Evolutionary conservation across 805 yeast species (phyloP).

Genomic region (Saccharomycopsis selenospora): DNA sequence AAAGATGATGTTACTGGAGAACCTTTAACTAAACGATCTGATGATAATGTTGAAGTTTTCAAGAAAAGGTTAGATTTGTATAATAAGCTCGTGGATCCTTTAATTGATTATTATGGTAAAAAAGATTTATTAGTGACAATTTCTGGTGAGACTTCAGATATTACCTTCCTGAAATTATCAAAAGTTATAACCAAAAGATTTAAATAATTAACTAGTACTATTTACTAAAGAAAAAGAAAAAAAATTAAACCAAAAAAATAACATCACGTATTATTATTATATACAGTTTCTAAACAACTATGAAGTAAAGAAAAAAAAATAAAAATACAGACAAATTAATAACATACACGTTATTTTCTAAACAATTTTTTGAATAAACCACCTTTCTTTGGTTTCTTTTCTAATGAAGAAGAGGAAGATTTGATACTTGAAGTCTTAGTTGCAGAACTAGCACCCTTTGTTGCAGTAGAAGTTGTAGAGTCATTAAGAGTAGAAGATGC

Average conservation of each 20-base stretch:
- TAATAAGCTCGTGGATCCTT: conserved; percentile 50
- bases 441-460: background rate
- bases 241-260: too few relatives aligned
- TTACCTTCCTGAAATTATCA: conserved; percentile 66
- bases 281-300: too few relatives aligned
- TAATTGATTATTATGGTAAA: conserved; percentile 52
- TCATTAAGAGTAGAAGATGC: background rate
- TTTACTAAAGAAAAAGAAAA: too few relatives aligned
- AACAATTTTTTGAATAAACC: background rate
- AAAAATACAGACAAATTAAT: too few relatives aligned
- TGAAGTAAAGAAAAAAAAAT: too few relatives aligned
- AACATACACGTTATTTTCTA: too few relatives aligned
- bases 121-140: conserved; percentile 47
- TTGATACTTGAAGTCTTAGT: background rate
- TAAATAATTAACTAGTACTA: too few relatives aligned
- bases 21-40: conserved; percentile 68
- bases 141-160: conserved; percentile 81
- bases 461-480: background rate
- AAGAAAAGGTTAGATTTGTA: conserved; percentile 59
- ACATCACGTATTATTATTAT: too few relatives aligned
- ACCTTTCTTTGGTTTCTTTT: background rate
- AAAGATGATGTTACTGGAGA: conserved; percentile 89
- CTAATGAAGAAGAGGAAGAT: background rate
- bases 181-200: conserved; percentile 31
- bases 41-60: conserved; percentile 73